phyloP scores from a whole-genome alignment of 2,329 filamentous ascomycete species.

The Aspergillus ruber region DNA sequence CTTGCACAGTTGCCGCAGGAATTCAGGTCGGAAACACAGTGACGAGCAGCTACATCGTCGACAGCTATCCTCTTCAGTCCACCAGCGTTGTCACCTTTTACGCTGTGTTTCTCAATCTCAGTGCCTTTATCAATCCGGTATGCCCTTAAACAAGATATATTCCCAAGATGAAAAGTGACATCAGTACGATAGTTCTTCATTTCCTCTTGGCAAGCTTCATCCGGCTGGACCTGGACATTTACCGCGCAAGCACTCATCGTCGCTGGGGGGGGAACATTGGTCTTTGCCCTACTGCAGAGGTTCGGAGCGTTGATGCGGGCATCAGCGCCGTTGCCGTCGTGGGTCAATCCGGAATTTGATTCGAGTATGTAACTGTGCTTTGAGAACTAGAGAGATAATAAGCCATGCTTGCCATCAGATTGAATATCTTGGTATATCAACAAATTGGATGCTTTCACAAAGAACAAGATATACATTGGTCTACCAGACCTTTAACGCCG shows the following conservation, averaged over 20 bases:
- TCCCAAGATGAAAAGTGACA: no score
- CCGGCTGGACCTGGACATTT: slow-evolving; percentile 49
- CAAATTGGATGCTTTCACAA: no score
- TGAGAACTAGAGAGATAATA: neutral
- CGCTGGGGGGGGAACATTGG: slow-evolving; percentile 32
- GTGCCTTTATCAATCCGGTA: slow-evolving; percentile 42
- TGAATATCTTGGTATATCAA: no score
- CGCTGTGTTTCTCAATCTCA: slow-evolving; percentile 48
- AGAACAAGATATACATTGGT: no score
- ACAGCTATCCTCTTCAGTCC: slow-evolving; percentile 50
- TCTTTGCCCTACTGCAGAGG: slow-evolving; percentile 34
- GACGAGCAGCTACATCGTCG: slow-evolving; percentile 49
- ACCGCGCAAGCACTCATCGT: slow-evolving; percentile 44
- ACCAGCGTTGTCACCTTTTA: slow-evolving; percentile 52
- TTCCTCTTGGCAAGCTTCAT: slow-evolving; percentile 40
- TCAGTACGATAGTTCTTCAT: slow-evolving; percentile 42
- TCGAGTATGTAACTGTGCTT: slow-evolving; percentile 3
- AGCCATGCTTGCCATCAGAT: no score
- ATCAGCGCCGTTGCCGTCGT: slow-evolving; percentile 33
- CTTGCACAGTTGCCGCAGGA: slow-evolving; percentile 43
- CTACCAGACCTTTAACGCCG: no score
- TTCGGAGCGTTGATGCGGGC: slow-evolving; percentile 36
- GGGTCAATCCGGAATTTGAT: slow-evolving; percentile 43
- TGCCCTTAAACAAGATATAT: no score
- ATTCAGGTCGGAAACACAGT: slow-evolving; percentile 54